Base-by-base conservation (phyloP, 2,329 filamentous ascomycete species). In the Pezicula radicicola region DNA sequence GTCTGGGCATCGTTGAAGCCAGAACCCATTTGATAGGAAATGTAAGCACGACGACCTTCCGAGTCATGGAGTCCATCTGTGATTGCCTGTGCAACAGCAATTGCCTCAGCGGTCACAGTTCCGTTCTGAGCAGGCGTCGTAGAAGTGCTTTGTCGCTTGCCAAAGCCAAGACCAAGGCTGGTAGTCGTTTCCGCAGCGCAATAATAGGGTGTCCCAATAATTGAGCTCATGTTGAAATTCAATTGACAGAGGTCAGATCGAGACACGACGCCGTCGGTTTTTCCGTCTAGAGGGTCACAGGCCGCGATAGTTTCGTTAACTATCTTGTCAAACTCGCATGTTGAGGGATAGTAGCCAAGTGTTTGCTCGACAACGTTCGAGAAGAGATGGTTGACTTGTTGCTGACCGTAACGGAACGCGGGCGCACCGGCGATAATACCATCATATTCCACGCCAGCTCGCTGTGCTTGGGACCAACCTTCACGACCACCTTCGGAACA, bases 201-300 rank as follows among this genome's bases (percentile, higher is more conserved):
- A n/a, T n/a, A n/a, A n/a, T n/a, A n/a, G n/a, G n/a, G n/a, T n/a
- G n/a, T n/a, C n/a, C n/a, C n/a, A n/a, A n/a, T n/a, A 3, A 58
- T 65, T 13, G 68, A 64, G 51, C 62, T 72, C 30, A 77, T 57
- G 60, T 80, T 70, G 62, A 74, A 75, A 43, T 72, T 57, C 13
- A 75, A 57, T 51, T 66, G 68, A 66, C 74, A 77, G 12, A 77
- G 68, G 45, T 76, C 74, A 1, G 70, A 72, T 5, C 75, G 69
- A 12, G 72, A 67, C 18, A 82, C 69, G 5, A 82, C 75, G 15
- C 78, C 77, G 49, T 83, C 79, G 1, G 69, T 71, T 37, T 70
- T 70, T 7, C 79, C 79, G 51, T 82, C 79, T 6, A 83, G 67
- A 13, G 71, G 66, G 53, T 83, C 79, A 48, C 79, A 83, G 33